A percentile compares a stretch with the other conserved stretches of the same genome.
phyloP scores from a whole-genome alignment of 169 alveolate species.

The Sarcocystis neurona region DNA sequence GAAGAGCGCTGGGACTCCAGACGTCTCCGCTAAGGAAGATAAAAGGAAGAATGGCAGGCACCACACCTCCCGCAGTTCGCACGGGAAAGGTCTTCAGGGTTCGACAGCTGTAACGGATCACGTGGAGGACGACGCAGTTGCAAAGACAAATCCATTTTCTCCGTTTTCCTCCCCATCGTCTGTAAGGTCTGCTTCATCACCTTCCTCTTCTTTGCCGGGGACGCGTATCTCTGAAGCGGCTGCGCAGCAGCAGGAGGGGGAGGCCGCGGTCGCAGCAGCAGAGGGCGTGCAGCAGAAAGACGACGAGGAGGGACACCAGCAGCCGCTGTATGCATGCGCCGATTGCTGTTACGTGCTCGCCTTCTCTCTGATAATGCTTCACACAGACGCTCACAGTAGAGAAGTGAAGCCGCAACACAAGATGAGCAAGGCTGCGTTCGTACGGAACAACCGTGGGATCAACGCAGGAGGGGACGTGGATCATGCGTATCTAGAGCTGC shows the following conservation, averaged over 20 bases:
- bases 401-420: constrained; percentile 72
- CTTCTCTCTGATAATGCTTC: constrained; percentile 89
- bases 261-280: constrained; percentile 15
- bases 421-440: constrained; percentile 71
- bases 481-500: constrained; percentile 58
- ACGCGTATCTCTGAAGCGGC: no score
- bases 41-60: no score
- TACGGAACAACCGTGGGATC: constrained; percentile 72
- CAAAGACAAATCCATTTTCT: no score
- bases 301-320: neutral
- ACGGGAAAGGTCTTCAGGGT: no score
- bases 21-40: no score
- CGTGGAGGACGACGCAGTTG: no score
- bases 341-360: constrained; percentile 87
- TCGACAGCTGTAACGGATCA: no score
- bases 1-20: no score
- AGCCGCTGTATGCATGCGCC: constrained; percentile 75
- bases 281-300: neutral
- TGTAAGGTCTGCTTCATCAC: neutral
- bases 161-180: no score
- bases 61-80: no score
- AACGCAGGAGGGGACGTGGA: constrained; percentile 74
- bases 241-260: neutral
- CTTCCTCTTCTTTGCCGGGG: neutral
- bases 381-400: constrained; percentile 89